A percentile compares a stretch with the other conserved stretches of the same genome.
Conservation (phyloP, 306 rosid species). For the Cucurbita pepo region DNA sequence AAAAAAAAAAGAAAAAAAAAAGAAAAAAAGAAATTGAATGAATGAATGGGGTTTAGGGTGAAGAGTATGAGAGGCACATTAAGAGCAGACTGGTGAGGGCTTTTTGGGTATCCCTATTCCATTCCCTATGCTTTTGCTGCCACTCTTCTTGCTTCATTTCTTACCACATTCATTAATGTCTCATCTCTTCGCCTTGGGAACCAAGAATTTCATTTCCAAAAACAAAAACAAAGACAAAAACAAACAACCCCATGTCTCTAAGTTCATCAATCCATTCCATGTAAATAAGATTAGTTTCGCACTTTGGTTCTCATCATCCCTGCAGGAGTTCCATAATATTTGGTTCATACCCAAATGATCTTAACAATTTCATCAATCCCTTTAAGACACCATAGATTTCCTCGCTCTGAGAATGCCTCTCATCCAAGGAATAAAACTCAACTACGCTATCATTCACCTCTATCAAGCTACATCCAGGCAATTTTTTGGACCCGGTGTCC, state of each 20-base stretch:
- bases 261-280: too few relatives aligned
- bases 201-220: too few relatives aligned
- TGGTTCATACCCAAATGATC: constrained; percentile 14
- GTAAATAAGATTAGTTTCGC: background rate
- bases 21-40: background rate
- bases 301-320: background rate
- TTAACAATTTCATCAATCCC: constrained; percentile 17
- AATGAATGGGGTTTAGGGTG: background rate
- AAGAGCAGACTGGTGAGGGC: too few relatives aligned
- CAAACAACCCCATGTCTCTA: too few relatives aligned
- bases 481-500: constrained; percentile 37
- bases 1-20: too few relatives aligned
- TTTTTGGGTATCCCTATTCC: too few relatives aligned
- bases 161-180: too few relatives aligned
- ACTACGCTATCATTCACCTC: constrained; percentile 19
- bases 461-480: constrained; percentile 32
- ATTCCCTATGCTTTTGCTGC: too few relatives aligned
- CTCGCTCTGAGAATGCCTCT: constrained; percentile 19
- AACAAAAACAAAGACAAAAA: too few relatives aligned
- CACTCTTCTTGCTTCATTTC: too few relatives aligned
- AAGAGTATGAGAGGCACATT: too few relatives aligned
- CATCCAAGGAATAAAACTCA: constrained; percentile 29
- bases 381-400: constrained; percentile 20
- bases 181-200: too few relatives aligned
- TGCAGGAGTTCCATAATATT: constrained; percentile 9